phyloP scores from a whole-genome alignment of 129 eudicot species.

The Artemisia argyi region DNA sequence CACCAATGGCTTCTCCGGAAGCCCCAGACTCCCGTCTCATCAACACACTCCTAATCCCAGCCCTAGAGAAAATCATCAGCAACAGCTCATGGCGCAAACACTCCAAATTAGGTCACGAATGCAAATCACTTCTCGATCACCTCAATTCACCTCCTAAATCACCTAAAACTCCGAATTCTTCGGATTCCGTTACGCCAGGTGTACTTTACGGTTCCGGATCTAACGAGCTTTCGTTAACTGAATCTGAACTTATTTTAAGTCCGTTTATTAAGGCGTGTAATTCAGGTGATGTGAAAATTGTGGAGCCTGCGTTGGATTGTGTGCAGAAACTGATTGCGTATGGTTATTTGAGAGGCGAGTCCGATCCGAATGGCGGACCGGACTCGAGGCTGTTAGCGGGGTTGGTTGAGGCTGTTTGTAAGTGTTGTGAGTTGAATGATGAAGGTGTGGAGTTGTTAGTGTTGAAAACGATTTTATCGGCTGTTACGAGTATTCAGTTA shows the following conservation, averaged over 20 bases:
- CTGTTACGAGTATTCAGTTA: conserved; percentile 73
- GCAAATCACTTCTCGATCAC: conserved; percentile 56
- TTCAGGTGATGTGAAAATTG: conserved; percentile 65
- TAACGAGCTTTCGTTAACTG: conserved; percentile 50
- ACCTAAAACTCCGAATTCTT: conserved; percentile 34
- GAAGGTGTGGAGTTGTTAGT: conserved; percentile 70
- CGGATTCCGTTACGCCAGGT: conserved; percentile 54
- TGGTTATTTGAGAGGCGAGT: conserved; percentile 78
- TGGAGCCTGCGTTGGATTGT: conserved; percentile 76
- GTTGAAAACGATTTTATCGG: conserved; percentile 69
- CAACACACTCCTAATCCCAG: conserved; percentile 55
- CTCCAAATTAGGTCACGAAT: conserved; percentile 76
- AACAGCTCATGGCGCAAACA: conserved; percentile 93
- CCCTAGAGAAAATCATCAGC: conserved; percentile 85
- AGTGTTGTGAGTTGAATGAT: conserved; percentile 67
- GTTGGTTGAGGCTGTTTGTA: conserved; percentile 77
- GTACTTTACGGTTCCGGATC: conserved; percentile 56
- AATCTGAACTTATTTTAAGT: conserved; percentile 68
- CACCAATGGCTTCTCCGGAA: conserved; percentile 82
- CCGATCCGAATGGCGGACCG: conserved; percentile 57
- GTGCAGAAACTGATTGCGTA: conserved; percentile 76
- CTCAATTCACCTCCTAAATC: conserved; percentile 38
- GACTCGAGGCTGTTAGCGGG: conserved; percentile 59
- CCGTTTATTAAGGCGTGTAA: conserved; percentile 63
- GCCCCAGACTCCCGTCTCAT: conserved; percentile 74